Percentiles rank a stretch among this genome's conserved stretches.
Evolutionary conservation across 2,329 filamentous ascomycete genomes (phyloP).

Genomic region (Microsporum ferrugineum): DNA sequence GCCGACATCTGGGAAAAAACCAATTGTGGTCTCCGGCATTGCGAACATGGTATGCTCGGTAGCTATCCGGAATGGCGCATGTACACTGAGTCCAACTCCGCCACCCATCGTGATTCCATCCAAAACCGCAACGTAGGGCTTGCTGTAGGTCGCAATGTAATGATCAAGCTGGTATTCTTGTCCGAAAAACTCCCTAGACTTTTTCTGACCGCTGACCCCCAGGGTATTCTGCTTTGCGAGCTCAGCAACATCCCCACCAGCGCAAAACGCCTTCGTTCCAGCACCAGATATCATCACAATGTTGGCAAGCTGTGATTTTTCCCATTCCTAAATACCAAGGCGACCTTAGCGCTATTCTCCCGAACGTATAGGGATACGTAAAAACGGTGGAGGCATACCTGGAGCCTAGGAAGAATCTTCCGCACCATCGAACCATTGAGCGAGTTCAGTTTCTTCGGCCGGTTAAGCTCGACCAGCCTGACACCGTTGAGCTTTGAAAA

Average conservation of each 20-base stretch:
- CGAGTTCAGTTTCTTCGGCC: conserved; percentile 81
- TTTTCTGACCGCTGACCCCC: conserved; percentile 57
- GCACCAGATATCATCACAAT: conserved; percentile 85
- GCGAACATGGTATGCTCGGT: conserved; percentile 93
- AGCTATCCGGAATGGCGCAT: conserved; percentile 91
- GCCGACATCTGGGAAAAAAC: conserved; percentile 96
- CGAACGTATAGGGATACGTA: conserved; percentile 1
- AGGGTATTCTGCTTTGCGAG: conserved; percentile 61
- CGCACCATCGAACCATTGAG: conserved; percentile 89
- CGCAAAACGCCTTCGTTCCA: conserved; percentile 76
- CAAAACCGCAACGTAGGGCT: conserved; percentile 92
- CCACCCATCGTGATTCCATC: conserved; percentile 98
- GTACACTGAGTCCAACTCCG: conserved; percentile 84
- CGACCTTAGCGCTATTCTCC: background rate
- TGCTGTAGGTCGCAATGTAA: conserved; percentile 81
- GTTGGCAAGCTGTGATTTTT: conserved; percentile 87
- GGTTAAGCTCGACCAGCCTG: conserved; percentile 85
- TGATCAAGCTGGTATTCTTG: conserved; percentile 96
- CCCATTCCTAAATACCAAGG: conserved; percentile 55
- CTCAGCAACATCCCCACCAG: conserved; percentile 77
- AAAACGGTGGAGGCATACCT: conserved; percentile 29
- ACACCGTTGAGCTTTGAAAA: conserved; percentile 84
- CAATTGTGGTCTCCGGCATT: conserved; percentile 97
- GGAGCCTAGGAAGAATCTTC: conserved; percentile 79
- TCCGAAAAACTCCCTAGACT: conserved; percentile 75